phyloP scores from a whole-genome alignment of 1,139 yeast genomes.

The Protomyces pachydermus region DNA sequence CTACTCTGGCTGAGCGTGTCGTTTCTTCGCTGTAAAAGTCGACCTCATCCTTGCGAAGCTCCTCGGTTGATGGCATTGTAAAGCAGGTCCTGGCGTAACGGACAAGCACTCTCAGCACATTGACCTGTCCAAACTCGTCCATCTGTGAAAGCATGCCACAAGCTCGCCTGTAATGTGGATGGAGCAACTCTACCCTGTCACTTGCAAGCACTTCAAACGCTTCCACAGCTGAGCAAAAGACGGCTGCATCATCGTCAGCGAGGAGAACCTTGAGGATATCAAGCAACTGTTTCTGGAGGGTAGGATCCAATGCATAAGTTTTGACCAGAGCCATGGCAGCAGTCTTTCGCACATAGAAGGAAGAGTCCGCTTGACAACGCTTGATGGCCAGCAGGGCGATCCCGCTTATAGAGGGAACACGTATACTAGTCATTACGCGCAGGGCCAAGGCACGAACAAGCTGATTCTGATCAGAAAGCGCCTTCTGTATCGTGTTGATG shows the following conservation, averaged over 20 bases:
- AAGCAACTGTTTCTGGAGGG: conserved; percentile 46
- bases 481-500: conserved; percentile 85
- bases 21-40: conserved; percentile 28
- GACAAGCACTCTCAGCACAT: conserved; percentile 57
- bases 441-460: conserved; percentile 67
- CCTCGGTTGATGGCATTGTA: conserved; percentile 33
- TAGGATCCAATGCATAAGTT: conserved; percentile 48
- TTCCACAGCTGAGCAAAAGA: conserved; percentile 64
- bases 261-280: conserved; percentile 52
- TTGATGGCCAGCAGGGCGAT: conserved; percentile 70
- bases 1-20: conserved; percentile 38
- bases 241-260: conserved; percentile 59
- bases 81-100: conserved; percentile 62
- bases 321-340: conserved; percentile 74
- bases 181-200: conserved; percentile 60
- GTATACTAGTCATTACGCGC: conserved; percentile 72
- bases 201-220: conserved; percentile 54
- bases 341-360: conserved; percentile 73
- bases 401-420: conserved; percentile 73
- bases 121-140: conserved; percentile 73
- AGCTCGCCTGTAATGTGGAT: conserved; percentile 61
- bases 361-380: conserved; percentile 62
- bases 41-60: conserved; percentile 22
- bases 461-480: conserved; percentile 65
- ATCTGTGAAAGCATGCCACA: conserved; percentile 53